Base-by-base conservation (phyloP, 179 eudicot species). In the Vitellaria paradoxa region DNA sequence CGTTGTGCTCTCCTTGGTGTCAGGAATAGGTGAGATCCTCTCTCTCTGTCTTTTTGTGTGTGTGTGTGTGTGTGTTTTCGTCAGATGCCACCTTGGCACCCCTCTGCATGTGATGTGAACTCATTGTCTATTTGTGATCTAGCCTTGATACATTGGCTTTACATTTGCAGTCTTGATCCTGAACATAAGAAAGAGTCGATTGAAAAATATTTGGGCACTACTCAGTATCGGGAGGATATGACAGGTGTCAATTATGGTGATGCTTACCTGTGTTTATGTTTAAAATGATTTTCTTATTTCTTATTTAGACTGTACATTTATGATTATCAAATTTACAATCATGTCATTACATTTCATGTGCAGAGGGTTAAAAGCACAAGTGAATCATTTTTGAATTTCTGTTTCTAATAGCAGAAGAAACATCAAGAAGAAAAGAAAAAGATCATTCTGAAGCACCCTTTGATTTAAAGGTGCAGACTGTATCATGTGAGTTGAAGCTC, bases 1-100 rank as follows among this genome's bases (percentile, higher is more conserved):
- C 97, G 84, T 81, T 89, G 87, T 80, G 94, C 96, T 77, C 87
- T 96, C 84, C 89, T 93, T 87, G 98, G 99, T 70, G 87, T 96
- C 66, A 92, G 98, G 80, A 96, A 96, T 80, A 90, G 97, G 99
- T 96, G 10, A 30, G 55, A 20, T 30, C 72, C 68, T 76, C 80
- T 45, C 30, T 61, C 18, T 42, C 50, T 45, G 52, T n/a, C n/a
- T n/a, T n/a, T n/a, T n/a, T n/a, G n/a, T n/a, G n/a, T n/a, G 69
- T 7, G 15, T 37, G 3, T 26, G 53, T 15, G 8, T 63, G 18
- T 46, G 17, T 8, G 6, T 56, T 61, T 30, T 40, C 46, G 50
- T 62, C 8, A 68, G 68, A 14, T 14, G 21, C 45, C 13, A 14
- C 68, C 68, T 66, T 66, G 49, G 23, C 17, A 40, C 42, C 50